Evolutionary conservation across 805 yeast genomes (phyloP).

Genomic region (Cyberlindnera saturnus): DNA sequence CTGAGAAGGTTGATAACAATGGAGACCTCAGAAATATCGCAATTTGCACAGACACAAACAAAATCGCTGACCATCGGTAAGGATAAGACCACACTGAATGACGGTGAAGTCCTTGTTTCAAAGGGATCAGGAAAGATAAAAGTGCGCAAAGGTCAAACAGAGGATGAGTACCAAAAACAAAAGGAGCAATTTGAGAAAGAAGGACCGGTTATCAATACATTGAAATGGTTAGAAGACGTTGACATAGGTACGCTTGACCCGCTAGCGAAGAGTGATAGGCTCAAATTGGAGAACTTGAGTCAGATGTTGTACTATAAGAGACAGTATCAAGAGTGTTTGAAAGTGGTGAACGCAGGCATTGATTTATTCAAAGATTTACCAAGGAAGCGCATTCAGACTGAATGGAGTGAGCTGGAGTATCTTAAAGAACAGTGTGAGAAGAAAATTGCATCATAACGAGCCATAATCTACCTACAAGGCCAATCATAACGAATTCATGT

Average conservation of each 20-base stretch:
- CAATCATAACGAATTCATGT: neutral
- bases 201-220: slow-evolving; percentile 55
- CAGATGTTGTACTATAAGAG: slow-evolving; percentile 57
- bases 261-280: slow-evolving; percentile 48
- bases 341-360: slow-evolving; percentile 35
- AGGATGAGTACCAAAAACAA: slow-evolving; percentile 55
- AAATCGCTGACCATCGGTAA: slow-evolving; percentile 1
- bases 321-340: slow-evolving; percentile 46
- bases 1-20: neutral
- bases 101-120: slow-evolving; percentile 36
- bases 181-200: slow-evolving; percentile 37
- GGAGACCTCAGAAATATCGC: neutral
- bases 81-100: slow-evolving; percentile 18
- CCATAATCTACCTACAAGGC: neutral
- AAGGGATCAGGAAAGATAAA: slow-evolving; percentile 42
- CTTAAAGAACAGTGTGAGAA: slow-evolving; percentile 35
- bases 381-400: slow-evolving; percentile 41
- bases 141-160: slow-evolving; percentile 64
- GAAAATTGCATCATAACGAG: slow-evolving; percentile 14
- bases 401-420: slow-evolving; percentile 43
- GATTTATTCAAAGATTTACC: slow-evolving; percentile 24
- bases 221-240: slow-evolving; percentile 34
- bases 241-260: slow-evolving; percentile 24
- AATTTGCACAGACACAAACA: neutral
- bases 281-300: slow-evolving; percentile 48